Percentiles rank a stretch among this genome's conserved stretches.
These are phyloP conservation scores for Rhazya stricta DNA, from an alignment of 257 asterid genomes.

Conservation along the genomic window DNA sequence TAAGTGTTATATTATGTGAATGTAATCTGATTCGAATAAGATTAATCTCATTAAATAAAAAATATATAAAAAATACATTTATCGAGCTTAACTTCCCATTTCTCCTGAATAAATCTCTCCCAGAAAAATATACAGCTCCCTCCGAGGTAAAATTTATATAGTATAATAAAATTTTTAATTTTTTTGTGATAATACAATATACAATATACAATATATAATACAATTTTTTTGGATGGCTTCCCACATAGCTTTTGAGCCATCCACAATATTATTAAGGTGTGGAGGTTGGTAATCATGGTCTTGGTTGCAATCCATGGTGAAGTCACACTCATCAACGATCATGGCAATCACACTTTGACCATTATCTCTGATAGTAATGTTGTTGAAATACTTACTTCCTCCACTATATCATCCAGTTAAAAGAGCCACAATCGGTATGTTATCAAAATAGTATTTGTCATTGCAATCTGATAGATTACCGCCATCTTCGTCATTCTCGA, in stretches of 20 bases:
- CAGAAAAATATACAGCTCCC: too few species aligned
- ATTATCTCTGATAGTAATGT: conserved; percentile 30
- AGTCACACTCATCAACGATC: conserved; percentile 41
- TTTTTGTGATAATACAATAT: too few species aligned
- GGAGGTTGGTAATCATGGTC: conserved; percentile 30
- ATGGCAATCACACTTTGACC: conserved; percentile 36
- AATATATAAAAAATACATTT: too few species aligned
- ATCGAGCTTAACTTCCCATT: too few species aligned
- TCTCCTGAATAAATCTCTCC: too few species aligned
- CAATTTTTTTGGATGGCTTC: too few species aligned
- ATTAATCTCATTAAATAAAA: too few species aligned
- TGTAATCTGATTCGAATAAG: too few species aligned
- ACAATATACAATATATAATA: too few species aligned
- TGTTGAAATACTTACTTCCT: conserved; percentile 29
- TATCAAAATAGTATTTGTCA: conserved; percentile 33
- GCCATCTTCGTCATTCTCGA: conserved; percentile 39
- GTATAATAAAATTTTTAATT: too few species aligned
- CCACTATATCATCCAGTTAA: conserved; percentile 46
- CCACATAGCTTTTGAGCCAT: conserved; percentile 30
- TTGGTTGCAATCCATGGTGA: conserved; percentile 22
- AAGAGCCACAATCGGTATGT: conserved; percentile 35
- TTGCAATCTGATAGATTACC: conserved; percentile 47
- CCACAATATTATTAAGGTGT: conserved; percentile 25
- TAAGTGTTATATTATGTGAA: too few species aligned
- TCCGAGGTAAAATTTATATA: too few species aligned